phyloP scores from a whole-genome alignment of 345 rosid species.

The Litchi chinensis region DNA sequence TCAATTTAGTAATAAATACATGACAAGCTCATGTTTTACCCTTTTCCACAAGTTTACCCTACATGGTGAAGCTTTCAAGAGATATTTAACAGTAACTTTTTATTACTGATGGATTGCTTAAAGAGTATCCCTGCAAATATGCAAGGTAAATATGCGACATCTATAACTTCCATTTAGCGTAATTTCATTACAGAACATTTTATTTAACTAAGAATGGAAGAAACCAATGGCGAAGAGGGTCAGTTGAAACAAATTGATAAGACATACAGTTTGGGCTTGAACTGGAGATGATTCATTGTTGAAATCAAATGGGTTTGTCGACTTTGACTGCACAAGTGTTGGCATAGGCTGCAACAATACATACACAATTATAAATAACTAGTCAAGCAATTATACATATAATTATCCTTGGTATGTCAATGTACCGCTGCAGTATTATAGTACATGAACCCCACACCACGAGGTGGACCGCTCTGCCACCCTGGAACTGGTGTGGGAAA shows the following conservation, averaged over 20 bases:
- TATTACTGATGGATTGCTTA: not conserved
- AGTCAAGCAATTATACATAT: slow-evolving; percentile 5
- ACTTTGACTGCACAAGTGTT: slow-evolving; percentile 52
- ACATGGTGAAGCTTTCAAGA: not conserved
- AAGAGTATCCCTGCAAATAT: not conserved
- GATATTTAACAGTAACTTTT: not conserved
- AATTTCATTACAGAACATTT: not conserved
- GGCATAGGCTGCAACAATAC: slow-evolving; percentile 54
- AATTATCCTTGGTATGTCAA: slow-evolving; percentile 19
- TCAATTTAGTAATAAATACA: not conserved
- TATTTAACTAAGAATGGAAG: not conserved
- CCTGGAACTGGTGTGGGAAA: slow-evolving; percentile 57
- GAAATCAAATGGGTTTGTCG: slow-evolving; percentile 87
- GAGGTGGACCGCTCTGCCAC: slow-evolving; percentile 78
- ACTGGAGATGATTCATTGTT: slow-evolving; percentile 47
- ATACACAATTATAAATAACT: slow-evolving; percentile 13
- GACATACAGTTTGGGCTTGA: slow-evolving; percentile 63
- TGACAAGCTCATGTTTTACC: too few relatives aligned
- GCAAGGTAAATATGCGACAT: not conserved
- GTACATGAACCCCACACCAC: slow-evolving; percentile 66
- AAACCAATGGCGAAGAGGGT: slow-evolving; percentile 4
- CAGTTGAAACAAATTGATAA: slow-evolving; percentile 21
- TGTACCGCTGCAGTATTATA: slow-evolving; percentile 63
- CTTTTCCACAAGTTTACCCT: not conserved
- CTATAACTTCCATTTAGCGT: not conserved